Evolutionary conservation across 1,139 yeast species (phyloP).

Genomic region (Pichia terricola): DNA sequence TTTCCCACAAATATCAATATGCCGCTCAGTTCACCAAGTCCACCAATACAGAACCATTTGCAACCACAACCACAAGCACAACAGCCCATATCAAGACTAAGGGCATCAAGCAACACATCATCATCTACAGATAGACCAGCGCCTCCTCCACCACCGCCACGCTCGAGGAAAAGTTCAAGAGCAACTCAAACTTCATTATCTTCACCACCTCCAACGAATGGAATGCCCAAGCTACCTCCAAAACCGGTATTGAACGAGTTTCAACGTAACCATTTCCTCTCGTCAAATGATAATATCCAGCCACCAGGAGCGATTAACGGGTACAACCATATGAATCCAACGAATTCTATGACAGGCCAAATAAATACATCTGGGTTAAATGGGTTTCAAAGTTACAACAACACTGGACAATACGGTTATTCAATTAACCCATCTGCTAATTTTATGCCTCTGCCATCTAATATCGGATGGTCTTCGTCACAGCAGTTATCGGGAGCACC

Average conservation of each 20-base stretch:
- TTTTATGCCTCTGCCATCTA: too few species aligned
- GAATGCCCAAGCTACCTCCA: conserved; percentile 34
- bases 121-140: conserved; percentile 6
- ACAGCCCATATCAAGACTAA: conserved; percentile 3
- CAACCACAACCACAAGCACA: conserved; percentile 18
- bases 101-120: conserved; percentile 12
- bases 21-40: neutral
- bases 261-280: conserved; percentile 20
- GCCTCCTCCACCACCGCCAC: conserved; percentile 27
- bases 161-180: conserved; percentile 14
- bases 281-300: conserved; percentile 7
- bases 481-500: too few species aligned
- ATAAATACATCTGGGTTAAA: too few species aligned
- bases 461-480: too few species aligned
- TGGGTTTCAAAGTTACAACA: too few species aligned
- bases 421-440: neutral
- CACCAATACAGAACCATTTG: conserved; percentile 10
- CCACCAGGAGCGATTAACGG: neutral
- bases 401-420: too few species aligned
- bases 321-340: too few species aligned
- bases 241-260: conserved; percentile 20
- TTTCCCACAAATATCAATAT: neutral
- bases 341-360: too few species aligned
- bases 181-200: neutral
- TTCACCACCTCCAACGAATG: neutral